phyloP scores from a whole-genome alignment of 768 basidiomycete genomes.

The Gyrodon lividus region DNA sequence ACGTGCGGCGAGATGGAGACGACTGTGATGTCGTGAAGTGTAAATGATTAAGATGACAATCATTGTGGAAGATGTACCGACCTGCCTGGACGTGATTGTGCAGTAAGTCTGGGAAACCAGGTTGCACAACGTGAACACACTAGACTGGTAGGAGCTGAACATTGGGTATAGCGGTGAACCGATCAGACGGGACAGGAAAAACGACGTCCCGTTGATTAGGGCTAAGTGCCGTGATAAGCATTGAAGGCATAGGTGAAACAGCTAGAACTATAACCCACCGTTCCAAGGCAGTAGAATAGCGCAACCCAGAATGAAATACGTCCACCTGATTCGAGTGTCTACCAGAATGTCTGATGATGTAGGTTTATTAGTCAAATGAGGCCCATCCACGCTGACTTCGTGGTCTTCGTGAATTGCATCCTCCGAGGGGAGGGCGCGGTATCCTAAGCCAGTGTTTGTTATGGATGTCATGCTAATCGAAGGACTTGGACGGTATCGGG shows the following conservation, averaged over 20 bases:
- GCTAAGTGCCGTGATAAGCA: conserved; percentile 42
- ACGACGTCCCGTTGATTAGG: conserved; percentile 82
- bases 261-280: conserved; percentile 46
- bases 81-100: conserved; percentile 66
- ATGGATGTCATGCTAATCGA: background rate
- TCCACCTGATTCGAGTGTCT: conserved; percentile 53
- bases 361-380: conserved; percentile 27
- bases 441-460: conserved; percentile 11
- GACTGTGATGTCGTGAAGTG: conserved; percentile 39
- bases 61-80: conserved; percentile 30
- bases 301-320: conserved; percentile 73
- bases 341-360: conserved; percentile 13
- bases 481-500: background rate
- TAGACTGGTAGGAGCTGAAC: conserved; percentile 67
- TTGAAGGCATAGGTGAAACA: background rate
- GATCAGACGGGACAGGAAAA: conserved; percentile 69
- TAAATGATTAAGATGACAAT: conserved; percentile 3
- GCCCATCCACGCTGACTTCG: conserved; percentile 6
- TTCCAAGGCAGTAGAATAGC: conserved; percentile 88
- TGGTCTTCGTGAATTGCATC: background rate
- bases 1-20: conserved; percentile 58
- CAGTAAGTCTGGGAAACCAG: conserved; percentile 74
- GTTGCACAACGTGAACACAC: conserved; percentile 61
- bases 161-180: conserved; percentile 55
- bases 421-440: conserved; percentile 22